Evolutionary conservation across 1,139 yeast genomes (phyloP).

Genomic region (Ogataea hybrid): DNA sequence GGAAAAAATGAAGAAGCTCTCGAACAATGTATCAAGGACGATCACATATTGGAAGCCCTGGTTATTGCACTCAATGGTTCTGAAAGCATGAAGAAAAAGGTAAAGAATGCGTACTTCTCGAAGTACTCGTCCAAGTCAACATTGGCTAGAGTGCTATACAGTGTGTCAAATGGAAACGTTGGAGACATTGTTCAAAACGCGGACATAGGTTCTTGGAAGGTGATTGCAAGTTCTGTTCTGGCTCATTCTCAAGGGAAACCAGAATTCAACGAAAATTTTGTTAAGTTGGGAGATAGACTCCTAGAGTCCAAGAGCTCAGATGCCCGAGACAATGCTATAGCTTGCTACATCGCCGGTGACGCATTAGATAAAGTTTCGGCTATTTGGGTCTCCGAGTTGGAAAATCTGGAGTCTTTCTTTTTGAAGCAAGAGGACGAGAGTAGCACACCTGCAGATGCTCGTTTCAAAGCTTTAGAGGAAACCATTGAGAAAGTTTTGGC

Average conservation of each 20-base stretch:
- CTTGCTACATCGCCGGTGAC: conserved; percentile 78
- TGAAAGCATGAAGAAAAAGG: conserved; percentile 62
- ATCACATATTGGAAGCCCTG: conserved; percentile 73
- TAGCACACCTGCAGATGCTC: conserved; percentile 77
- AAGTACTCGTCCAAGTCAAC: conserved; percentile 51
- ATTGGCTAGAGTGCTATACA: conserved; percentile 71
- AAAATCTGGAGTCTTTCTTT: conserved; percentile 52
- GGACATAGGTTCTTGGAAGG: conserved; percentile 79
- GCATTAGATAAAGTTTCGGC: conserved; percentile 75
- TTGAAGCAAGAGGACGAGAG: conserved; percentile 38
- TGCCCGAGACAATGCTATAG: conserved; percentile 67
- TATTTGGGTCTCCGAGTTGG: conserved; percentile 82
- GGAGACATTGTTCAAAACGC: conserved; percentile 77
- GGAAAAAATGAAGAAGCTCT: conserved; percentile 73
- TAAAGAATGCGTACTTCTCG: conserved; percentile 66
- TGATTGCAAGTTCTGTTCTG: conserved; percentile 68
- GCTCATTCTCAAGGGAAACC: conserved; percentile 47
- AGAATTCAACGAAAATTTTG: conserved; percentile 53
- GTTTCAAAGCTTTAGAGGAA: conserved; percentile 74
- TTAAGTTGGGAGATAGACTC: conserved; percentile 73
- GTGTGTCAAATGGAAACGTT: conserved; percentile 57
- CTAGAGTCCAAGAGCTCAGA: conserved; percentile 37
- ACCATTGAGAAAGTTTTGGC: conserved; percentile 83
- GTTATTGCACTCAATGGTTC: conserved; percentile 73
- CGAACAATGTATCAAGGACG: conserved; percentile 59